Base-by-base conservation (phyloP, 2,329 filamentous ascomycete species). In the Teratosphaeria pseudoeucalypti region DNA sequence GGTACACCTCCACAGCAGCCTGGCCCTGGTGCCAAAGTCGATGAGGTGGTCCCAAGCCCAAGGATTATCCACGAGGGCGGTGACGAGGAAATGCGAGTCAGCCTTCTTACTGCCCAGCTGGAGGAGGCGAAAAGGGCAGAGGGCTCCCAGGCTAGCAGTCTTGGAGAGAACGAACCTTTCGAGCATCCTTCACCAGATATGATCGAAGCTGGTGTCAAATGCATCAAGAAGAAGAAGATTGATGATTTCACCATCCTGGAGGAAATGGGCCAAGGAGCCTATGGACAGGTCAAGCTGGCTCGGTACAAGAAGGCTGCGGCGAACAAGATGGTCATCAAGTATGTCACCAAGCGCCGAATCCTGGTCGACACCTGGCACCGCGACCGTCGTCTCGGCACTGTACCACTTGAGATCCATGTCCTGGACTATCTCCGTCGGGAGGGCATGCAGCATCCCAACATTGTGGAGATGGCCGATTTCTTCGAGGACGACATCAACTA, bases 281-380 rank as follows among this genome's bases (percentile, higher is more conserved):
- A 99, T 71, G 94, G 94, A 1, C 92, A 99, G 75, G 94, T 99
- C 60, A 99, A 99, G 73, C 82, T 99, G 55, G 92, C 89, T 57
- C 85, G 92, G 34, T 88, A 94, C 76, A 95, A 92, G 76, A 85
- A 86, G 68, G 64, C 67, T 57, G 84, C 79, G 27, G 78, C 83
- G 57, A 88, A 87, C 72, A 96, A 95, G 74, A 88, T 95, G 63
- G 92, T 99, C 23, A 82, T 99, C 70, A 99, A 99, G 74, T 99
- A 95, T 72, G 94, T 99, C 56, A 97, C 94, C 5, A 99, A 99
- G 76, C 86, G 89, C 61, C 88, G 92, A 53, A 99, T 99, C 72
- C 82, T 99, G 14, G 92, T 99, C 62, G 94, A 99, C 75, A 99
- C 94, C 0, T 99, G 94, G 94, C 97, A 92, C 34, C 85, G 94